Percentiles rank a stretch among this genome's conserved stretches.
These are phyloP conservation scores for Lepiota subincarnata DNA, from an alignment of 768 basidiomycete genomes.

Conservation along the genomic window DNA sequence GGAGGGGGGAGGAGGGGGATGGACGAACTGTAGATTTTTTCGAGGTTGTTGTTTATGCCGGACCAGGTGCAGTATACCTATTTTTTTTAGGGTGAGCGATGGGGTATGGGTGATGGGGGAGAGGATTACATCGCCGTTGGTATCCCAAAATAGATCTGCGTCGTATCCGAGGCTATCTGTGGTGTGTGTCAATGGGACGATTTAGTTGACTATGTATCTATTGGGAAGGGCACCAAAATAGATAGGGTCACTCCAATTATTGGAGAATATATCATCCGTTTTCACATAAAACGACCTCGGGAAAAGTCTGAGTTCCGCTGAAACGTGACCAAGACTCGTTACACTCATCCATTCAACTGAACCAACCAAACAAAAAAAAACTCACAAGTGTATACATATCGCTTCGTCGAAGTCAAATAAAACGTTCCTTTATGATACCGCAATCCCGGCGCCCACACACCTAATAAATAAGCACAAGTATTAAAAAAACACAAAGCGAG, in stretches of 20 bases:
- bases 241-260: constrained; percentile 37
- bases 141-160: constrained; percentile 38
- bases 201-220: neutral
- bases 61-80: constrained; percentile 35
- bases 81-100: neutral
- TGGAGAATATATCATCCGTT: constrained; percentile 33
- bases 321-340: neutral
- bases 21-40: constrained; percentile 35
- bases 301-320: constrained; percentile 33
- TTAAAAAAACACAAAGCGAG: neutral
- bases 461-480: too few relatives aligned
- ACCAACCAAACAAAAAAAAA: neutral
- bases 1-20: neutral
- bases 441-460: constrained; percentile 33
- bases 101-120: neutral
- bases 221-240: constrained; percentile 28
- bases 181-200: neutral
- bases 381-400: constrained; percentile 37
- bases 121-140: constrained; percentile 28
- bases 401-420: constrained; percentile 31
- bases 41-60: constrained; percentile 34
- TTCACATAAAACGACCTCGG: constrained; percentile 37
- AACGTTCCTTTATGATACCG: constrained; percentile 32
- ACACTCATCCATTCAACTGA: neutral
- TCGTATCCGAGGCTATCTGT: constrained; percentile 36